These are phyloP conservation scores for Pseudopyricularia javanii DNA, from an alignment of 2,329 filamentous ascomycete species.

Conservation along the genomic window DNA sequence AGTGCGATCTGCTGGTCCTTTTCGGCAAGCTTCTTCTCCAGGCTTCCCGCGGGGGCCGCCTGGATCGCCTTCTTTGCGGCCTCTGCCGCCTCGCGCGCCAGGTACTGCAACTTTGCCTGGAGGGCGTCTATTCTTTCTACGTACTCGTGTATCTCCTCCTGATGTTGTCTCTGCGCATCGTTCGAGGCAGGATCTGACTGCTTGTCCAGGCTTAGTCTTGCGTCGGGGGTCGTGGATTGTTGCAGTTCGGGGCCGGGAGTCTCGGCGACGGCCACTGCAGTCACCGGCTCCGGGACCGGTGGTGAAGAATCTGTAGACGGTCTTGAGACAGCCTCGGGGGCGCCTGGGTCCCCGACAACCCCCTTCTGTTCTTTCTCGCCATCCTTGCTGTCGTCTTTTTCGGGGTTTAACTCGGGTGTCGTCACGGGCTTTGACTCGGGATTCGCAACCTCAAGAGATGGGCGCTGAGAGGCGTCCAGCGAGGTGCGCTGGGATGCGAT, in stretches of 20 bases:
- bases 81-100: constrained; percentile 69
- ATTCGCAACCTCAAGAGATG: constrained; percentile 3
- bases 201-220: constrained; percentile 3
- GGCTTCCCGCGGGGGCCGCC: constrained; percentile 49
- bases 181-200: constrained; percentile 22
- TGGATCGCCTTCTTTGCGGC: constrained; percentile 57
- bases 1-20: constrained; percentile 85
- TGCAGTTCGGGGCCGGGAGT: neutral
- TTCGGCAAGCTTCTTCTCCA: constrained; percentile 71
- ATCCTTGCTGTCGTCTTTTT: neutral
- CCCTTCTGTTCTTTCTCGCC: neutral
- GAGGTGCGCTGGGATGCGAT: constrained; percentile 1
- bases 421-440: neutral
- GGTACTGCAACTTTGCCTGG: constrained; percentile 80
- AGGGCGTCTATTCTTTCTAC: constrained; percentile 85
- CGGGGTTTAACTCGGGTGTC: neutral
- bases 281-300: neutral
- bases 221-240: neutral
- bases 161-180: constrained; percentile 40
- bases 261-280: neutral
- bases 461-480: constrained; percentile 8
- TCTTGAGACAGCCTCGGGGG: neutral
- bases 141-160: constrained; percentile 74
- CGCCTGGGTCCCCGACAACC: neutral
- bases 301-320: neutral